A percentile compares a stretch with the other conserved stretches of the same genome.
phyloP scores from a whole-genome alignment of 2,329 filamentous ascomycete species.

The Pestalotiopsis sp. region DNA sequence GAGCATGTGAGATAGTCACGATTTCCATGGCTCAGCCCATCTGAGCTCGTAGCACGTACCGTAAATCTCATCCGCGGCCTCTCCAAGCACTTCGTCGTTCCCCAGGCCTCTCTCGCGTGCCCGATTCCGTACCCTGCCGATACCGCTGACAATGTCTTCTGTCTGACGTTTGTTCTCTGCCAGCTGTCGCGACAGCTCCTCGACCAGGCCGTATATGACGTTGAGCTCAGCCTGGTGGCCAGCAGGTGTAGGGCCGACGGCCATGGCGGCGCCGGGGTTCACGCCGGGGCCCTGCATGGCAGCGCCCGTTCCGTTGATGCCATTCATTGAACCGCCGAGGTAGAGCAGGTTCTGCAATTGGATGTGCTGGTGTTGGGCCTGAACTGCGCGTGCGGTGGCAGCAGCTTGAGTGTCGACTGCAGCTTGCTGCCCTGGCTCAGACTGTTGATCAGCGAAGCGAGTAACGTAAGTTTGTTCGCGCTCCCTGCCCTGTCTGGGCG shows the following conservation, averaged over 20 bases:
- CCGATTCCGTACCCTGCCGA: conserved; percentile 62
- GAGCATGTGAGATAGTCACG: background rate
- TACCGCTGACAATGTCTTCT: conserved; percentile 65
- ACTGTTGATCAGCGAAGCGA: background rate
- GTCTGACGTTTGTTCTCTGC: conserved; percentile 63
- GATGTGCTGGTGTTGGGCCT: conserved; percentile 14
- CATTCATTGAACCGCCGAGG: conserved; percentile 13
- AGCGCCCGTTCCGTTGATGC: conserved; percentile 17
- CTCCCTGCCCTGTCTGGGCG: background rate
- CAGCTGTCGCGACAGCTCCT: conserved; percentile 65
- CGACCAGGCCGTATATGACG: conserved; percentile 70
- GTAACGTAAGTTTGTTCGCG: background rate
- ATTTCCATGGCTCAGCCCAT: background rate
- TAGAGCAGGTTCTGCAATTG: conserved; percentile 12
- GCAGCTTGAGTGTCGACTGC: conserved; percentile 7
- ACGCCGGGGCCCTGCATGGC: conserved; percentile 33
- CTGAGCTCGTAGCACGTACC: conserved; percentile 39
- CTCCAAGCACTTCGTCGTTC: conserved; percentile 61
- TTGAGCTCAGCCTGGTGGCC: conserved; percentile 70
- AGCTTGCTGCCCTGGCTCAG: background rate
- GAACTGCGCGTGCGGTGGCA: conserved; percentile 9
- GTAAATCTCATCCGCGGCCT: conserved; percentile 58
- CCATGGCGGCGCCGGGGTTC: conserved; percentile 41
- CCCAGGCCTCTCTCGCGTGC: conserved; percentile 53
- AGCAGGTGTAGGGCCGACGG: conserved; percentile 62